Evolutionary conservation across 371 early-diverging fungal genomes (phyloP).

Genomic region (Mucor lusitanicus): DNA sequence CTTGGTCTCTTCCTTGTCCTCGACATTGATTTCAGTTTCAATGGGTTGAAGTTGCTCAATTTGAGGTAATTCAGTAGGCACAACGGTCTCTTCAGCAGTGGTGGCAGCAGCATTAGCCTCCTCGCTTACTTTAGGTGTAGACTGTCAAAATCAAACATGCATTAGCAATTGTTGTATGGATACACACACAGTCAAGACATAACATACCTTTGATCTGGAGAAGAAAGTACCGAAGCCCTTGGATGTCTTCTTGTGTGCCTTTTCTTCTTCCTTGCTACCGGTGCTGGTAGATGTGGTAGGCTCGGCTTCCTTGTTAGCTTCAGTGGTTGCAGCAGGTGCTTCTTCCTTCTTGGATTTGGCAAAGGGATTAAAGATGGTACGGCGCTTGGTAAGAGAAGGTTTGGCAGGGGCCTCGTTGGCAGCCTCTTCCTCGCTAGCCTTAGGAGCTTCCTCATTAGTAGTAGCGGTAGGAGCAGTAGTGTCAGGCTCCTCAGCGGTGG

Average conservation of each 20-base stretch:
- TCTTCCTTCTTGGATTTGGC: constrained; percentile 30
- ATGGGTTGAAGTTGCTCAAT: constrained; percentile 28
- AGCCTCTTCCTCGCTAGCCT: constrained; percentile 1
- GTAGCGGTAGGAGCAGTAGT: background rate
- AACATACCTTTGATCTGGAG: constrained; percentile 25
- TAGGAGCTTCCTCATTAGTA: background rate
- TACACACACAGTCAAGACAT: background rate
- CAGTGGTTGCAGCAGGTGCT: constrained; percentile 10
- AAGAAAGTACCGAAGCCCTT: constrained; percentile 24
- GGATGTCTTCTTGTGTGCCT: constrained; percentile 15
- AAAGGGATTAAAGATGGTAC: constrained; percentile 34
- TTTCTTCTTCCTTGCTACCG: constrained; percentile 18
- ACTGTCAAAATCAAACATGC: constrained; percentile 3
- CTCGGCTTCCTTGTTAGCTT: constrained; percentile 17
- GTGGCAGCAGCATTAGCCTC: constrained; percentile 2
- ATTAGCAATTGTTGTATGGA: background rate
- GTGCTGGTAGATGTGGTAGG: background rate
- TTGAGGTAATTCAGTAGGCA: constrained; percentile 24
- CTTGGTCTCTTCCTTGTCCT: constrained; percentile 3
- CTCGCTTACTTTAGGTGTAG: constrained; percentile 13
- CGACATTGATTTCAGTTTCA: constrained; percentile 18
- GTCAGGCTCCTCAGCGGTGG: background rate
- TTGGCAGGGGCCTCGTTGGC: constrained; percentile 3
- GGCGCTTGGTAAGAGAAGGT: constrained; percentile 24
- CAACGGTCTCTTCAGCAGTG: constrained; percentile 3